Conservation (phyloP, 176 grass and related monocot species). For the Pontederia crassipes region DNA sequence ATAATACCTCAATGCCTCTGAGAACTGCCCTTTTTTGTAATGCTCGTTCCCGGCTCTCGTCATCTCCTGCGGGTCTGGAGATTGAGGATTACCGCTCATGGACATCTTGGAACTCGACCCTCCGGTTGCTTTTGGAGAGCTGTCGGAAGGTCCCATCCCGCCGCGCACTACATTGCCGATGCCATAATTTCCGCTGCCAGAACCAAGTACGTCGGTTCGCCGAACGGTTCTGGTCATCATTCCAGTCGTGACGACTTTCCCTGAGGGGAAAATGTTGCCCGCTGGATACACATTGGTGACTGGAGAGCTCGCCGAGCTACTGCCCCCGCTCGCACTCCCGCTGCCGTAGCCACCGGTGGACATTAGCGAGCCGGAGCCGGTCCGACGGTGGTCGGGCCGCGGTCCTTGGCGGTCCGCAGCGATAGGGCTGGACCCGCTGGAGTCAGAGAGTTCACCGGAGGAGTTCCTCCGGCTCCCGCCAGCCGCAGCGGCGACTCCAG, state of each 20-base stretch:
- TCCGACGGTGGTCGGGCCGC: constrained; percentile 1
- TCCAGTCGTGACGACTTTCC: constrained; percentile 5
- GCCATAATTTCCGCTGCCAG: constrained; percentile 8
- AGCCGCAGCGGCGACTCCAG: background rate
- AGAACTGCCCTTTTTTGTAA: constrained; percentile 7
- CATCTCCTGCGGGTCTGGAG: constrained; percentile 2
- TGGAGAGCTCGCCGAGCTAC: constrained; percentile 6
- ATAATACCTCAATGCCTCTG: background rate
- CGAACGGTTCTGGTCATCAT: background rate
- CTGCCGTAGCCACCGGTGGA: background rate
- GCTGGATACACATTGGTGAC: constrained; percentile 3
- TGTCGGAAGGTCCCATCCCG: background rate
- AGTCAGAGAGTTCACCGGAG: background rate
- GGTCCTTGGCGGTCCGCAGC: background rate
- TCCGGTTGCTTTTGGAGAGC: no score
- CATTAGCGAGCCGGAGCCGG: constrained; percentile 2
- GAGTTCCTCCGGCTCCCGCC: background rate
- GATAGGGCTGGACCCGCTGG: background rate
- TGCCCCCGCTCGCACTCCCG: background rate
- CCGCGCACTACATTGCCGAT: background rate
- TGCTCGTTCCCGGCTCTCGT: constrained; percentile 13
- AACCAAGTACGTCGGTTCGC: constrained; percentile 1
- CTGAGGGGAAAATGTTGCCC: constrained; percentile 10
- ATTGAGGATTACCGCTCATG: background rate
- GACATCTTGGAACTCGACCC: background rate